Conservation (phyloP, 2,329 filamentous ascomycete species). For the Aspergillus versicolor region DNA sequence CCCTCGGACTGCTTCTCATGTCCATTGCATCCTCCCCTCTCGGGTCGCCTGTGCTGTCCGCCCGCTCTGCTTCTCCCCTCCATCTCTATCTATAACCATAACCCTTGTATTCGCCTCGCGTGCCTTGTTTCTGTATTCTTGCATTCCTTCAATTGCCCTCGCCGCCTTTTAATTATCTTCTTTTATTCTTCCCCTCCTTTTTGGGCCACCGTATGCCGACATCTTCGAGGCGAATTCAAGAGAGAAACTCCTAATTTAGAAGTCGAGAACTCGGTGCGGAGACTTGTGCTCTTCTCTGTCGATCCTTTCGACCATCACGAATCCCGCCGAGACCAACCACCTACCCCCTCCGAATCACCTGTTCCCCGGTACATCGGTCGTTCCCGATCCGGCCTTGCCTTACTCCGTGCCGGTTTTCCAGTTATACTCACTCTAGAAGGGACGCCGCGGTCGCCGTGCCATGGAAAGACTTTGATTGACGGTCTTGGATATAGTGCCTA, state of each 20-base stretch:
- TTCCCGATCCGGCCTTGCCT: conserved; percentile 9
- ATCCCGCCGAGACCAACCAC: conserved; percentile 10
- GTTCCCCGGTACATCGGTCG: conserved; percentile 9
- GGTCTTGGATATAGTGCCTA: conserved; percentile 15
- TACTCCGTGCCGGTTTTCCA: neutral
- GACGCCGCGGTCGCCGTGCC: conserved; percentile 25
- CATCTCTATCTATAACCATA: conserved; percentile 13
- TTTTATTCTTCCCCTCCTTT: neutral
- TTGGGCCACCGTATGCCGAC: neutral
- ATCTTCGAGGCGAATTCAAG: neutral
- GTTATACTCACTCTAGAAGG: conserved; percentile 6
- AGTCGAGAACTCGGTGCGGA: conserved; percentile 4
- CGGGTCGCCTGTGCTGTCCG: conserved; percentile 6
- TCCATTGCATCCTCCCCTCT: conserved; percentile 8
- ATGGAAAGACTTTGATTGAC: conserved; percentile 33
- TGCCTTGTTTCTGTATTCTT: conserved; percentile 13
- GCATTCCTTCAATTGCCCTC: conserved; percentile 20
- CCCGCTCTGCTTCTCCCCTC: conserved; percentile 2
- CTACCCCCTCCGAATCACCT: conserved; percentile 2
- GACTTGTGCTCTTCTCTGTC: conserved; percentile 16
- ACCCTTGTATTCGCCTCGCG: conserved; percentile 8
- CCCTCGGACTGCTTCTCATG: conserved; percentile 5
- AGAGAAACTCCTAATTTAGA: conserved; percentile 2
- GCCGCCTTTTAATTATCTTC: conserved; percentile 9
- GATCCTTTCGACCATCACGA: conserved; percentile 13